A percentile compares a stretch with the other conserved stretches of the same genome.
phyloP scores from a whole-genome alignment of 2,329 filamentous ascomycete species.

The Dryadomyces quercus-mongolicae region DNA sequence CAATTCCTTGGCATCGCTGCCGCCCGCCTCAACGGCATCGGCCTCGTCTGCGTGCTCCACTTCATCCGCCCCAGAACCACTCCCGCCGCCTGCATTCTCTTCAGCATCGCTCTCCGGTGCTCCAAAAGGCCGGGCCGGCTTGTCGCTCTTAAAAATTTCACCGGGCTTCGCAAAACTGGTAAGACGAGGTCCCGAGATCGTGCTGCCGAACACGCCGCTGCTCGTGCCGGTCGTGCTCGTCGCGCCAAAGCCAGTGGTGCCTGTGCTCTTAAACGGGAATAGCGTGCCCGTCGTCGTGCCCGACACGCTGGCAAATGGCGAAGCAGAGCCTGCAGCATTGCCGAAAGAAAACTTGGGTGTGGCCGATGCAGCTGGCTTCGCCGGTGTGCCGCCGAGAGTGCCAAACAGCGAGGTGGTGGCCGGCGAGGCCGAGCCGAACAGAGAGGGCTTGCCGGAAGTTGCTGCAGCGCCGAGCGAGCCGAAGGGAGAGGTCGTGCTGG shows the following conservation, averaged over 20 bases:
- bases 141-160: conserved; percentile 39
- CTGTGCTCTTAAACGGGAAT: conserved; percentile 1
- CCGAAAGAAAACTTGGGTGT: conserved; percentile 39
- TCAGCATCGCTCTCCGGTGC: conserved; percentile 57
- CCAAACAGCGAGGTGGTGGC: conserved; percentile 24
- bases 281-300: not conserved
- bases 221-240: conserved; percentile 28
- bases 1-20: conserved; percentile 21
- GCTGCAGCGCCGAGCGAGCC: conserved; percentile 38
- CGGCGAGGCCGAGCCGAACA: conserved; percentile 33
- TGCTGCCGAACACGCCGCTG: conserved; percentile 30
- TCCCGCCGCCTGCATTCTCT: conserved; percentile 26
- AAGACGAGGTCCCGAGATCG: conserved; percentile 33
- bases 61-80: conserved; percentile 21
- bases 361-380: conserved; percentile 17
- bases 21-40: conserved; percentile 26
- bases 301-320: conserved; percentile 30
- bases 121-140: conserved; percentile 63
- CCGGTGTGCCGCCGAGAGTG: conserved; percentile 17
- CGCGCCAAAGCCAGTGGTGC: conserved; percentile 32
- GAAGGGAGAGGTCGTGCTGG: conserved; percentile 53
- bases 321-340: conserved; percentile 21
- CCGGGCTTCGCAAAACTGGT: conserved; percentile 60
- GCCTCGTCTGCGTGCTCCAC: conserved; percentile 33
- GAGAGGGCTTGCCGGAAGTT: conserved; percentile 28